These are phyloP conservation scores for Globisporangium solare DNA, from an alignment of 352 stramenopile genomes.

Conservation along the genomic window DNA sequence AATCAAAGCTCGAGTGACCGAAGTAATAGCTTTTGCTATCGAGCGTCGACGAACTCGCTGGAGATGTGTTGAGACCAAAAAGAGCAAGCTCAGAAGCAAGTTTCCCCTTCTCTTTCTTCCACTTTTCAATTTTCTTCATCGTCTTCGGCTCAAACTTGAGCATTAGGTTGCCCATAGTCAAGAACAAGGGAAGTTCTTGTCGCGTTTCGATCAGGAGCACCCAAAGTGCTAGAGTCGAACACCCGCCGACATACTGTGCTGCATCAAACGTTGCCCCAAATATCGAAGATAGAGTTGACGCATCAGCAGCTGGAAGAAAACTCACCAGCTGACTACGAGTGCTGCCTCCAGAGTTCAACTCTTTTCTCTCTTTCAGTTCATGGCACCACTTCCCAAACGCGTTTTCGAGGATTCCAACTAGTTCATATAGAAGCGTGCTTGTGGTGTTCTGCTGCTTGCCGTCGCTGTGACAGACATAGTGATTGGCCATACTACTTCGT, in stretches of 20 bases:
- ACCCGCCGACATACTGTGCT: slow-evolving; percentile 61
- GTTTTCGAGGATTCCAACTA: slow-evolving; percentile 31
- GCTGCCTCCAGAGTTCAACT: slow-evolving; percentile 24
- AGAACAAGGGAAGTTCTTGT: slow-evolving; percentile 67
- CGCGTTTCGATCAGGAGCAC: slow-evolving; percentile 66
- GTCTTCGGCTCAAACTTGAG: slow-evolving; percentile 73
- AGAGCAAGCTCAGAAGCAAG: slow-evolving; percentile 37
- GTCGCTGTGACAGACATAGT: slow-evolving; percentile 1
- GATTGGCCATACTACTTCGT: slow-evolving; percentile 49
- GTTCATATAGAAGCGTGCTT: slow-evolving; percentile 26
- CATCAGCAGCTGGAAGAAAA: slow-evolving; percentile 47
- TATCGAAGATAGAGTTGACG: slow-evolving; percentile 53
- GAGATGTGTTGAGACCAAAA: slow-evolving; percentile 23
- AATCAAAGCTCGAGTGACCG: slow-evolving; percentile 52
- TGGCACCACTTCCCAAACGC: slow-evolving; percentile 35
- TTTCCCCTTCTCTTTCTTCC: slow-evolving; percentile 59
- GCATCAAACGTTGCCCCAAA: slow-evolving; percentile 60
- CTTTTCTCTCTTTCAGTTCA: slow-evolving; percentile 23
- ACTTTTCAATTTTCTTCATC: slow-evolving; percentile 78
- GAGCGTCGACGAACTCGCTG: slow-evolving; percentile 12
- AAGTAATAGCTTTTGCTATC: slow-evolving; percentile 24
- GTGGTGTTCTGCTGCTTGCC: background rate
- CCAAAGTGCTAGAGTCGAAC: slow-evolving; percentile 64
- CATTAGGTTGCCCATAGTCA: slow-evolving; percentile 59
- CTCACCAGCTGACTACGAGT: slow-evolving; percentile 43